Evolutionary conservation across 345 rosid species (phyloP).

Genomic region (Syzygium oleosum): DNA sequence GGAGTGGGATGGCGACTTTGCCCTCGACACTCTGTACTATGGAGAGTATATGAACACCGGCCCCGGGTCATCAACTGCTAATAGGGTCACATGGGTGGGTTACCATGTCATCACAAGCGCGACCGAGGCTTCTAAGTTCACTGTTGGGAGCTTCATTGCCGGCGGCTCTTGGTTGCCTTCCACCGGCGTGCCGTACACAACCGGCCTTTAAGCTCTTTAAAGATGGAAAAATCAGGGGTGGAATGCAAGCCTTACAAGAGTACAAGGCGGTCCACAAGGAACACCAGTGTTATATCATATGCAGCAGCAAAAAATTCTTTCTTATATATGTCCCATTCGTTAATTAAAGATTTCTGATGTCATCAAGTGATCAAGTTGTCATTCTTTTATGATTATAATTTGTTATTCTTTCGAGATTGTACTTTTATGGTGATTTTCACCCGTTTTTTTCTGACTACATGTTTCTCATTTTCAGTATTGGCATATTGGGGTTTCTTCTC

Average conservation of each 20-base stretch:
- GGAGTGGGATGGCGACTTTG: slow-evolving; percentile 42
- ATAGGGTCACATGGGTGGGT: slow-evolving; percentile 44
- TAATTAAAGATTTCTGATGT: not conserved
- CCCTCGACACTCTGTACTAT: slow-evolving; percentile 37
- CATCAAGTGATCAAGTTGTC: not conserved
- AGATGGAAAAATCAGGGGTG: not conserved
- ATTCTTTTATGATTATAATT: not conserved
- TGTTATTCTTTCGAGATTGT: not conserved
- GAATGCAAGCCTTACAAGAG: not conserved
- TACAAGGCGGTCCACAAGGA: not conserved
- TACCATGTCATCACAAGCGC: slow-evolving; percentile 30
- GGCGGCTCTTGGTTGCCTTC: slow-evolving; percentile 43
- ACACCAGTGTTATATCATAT: not conserved
- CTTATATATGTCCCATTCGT: not conserved
- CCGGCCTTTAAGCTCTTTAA: slow-evolving; percentile 23
- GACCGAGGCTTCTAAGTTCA: slow-evolving; percentile 33
- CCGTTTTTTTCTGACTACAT: not conserved
- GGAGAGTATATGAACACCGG: slow-evolving; percentile 46
- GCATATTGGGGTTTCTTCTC: not conserved
- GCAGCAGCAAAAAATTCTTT: not conserved
- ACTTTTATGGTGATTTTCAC: not conserved
- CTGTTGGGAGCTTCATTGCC: slow-evolving; percentile 30
- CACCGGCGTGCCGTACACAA: slow-evolving; percentile 32
- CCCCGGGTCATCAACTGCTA: slow-evolving; percentile 26
- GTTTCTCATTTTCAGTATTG: not conserved